Evolutionary conservation across 2,329 filamentous ascomycete species (phyloP).

Genomic region (Colletotrichum abscissum): DNA sequence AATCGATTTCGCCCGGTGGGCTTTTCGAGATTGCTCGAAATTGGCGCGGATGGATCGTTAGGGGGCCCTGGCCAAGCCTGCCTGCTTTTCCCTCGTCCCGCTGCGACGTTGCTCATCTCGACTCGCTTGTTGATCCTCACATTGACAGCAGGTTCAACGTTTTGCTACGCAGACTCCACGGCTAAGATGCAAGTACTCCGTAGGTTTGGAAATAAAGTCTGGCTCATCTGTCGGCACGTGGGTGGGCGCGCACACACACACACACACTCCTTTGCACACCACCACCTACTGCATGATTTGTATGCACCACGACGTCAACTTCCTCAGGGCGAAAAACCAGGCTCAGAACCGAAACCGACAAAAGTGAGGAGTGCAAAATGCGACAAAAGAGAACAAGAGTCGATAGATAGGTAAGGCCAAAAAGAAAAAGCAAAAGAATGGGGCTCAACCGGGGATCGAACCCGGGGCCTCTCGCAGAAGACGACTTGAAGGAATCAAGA

Average conservation of each 20-base stretch:
- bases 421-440: constrained; percentile 35
- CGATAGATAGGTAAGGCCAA: no score
- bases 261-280: not conserved
- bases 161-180: not conserved
- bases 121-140: constrained; percentile 34
- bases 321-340: not conserved
- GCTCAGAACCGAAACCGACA: not conserved
- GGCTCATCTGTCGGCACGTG: not conserved
- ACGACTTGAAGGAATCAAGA: not conserved
- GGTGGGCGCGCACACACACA: not conserved
- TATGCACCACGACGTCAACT: not conserved
- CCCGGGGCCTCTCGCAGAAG: constrained; percentile 47
- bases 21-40: constrained; percentile 31
- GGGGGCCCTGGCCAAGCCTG: not conserved
- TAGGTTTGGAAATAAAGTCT: not conserved
- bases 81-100: constrained; percentile 5
- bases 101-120: constrained; percentile 30
- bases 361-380: not conserved
- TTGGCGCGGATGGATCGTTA: constrained; percentile 10
- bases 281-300: not conserved
- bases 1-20: not conserved
- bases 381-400: not conserved
- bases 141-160: not conserved
- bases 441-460: constrained; percentile 47
- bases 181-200: not conserved